Base-by-base conservation (phyloP, 108 stramenopile genomes). In the Phaeodactylum tricornutum region DNA sequence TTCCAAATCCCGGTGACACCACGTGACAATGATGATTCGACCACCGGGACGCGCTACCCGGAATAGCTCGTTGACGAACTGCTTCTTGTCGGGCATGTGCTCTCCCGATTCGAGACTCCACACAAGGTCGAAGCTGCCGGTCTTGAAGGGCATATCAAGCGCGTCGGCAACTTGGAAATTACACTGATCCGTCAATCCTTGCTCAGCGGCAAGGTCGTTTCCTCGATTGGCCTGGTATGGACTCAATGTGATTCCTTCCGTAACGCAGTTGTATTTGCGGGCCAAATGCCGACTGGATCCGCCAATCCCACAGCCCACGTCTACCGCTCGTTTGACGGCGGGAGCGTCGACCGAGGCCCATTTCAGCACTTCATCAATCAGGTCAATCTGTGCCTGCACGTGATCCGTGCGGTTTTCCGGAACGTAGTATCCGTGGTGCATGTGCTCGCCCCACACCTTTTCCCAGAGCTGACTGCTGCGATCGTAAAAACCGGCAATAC, bases 401-500 rank as follows among this genome's bases (percentile, higher is more conserved):
- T 84, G 83, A 61, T 87, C 81, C 6, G 79, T 83, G 11, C 86
- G 54, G 60, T 92, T 63, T 25, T 66, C 74, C 1, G 86, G 84
- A 17, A 81, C 50, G 69, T 89, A 93, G 49, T 87, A 93, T 7
- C 87, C 87, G 53, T 84, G 87, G 52, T 89, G 87, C 83, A 89
- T 84, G 56, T 89, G 87, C 56, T 83, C 42, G 39, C 32, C 43
- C 37, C 47, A 17, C 67, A 80, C 55, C 66, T 75, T 38, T 61
- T 94, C 90, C 96, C 96, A 98, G 14, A 98, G 40, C 19, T 82
- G 71, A 6, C 87, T 85, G 16, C 80, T 80, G 1, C 84, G 72
- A 61, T 98, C 96, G 59, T 98, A 98, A 70, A 98, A 96, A 34
- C 74, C 76, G 6, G 92, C 92, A 61, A 97, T 97, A 8, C 94